phyloP scores from a whole-genome alignment of 768 basidiomycete species.

The Galerina marginata region DNA sequence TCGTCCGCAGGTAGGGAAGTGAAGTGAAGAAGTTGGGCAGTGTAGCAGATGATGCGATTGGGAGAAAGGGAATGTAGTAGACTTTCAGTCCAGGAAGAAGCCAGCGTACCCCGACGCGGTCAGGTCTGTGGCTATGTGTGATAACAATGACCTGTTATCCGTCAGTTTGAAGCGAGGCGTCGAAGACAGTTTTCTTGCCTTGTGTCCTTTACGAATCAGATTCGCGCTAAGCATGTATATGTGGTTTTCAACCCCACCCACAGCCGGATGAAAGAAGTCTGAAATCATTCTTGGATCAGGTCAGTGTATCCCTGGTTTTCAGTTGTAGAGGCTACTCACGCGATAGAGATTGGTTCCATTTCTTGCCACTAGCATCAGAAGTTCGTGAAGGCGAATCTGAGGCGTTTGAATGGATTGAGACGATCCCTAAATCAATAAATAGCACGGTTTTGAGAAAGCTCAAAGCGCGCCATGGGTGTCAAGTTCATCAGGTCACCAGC shows the following conservation, averaged over 20 bases:
- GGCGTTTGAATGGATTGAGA: neutral
- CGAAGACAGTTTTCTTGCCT: conserved; percentile 48
- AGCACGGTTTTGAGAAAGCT: too few relatives aligned
- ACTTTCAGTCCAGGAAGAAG: conserved; percentile 87
- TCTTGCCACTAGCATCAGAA: conserved; percentile 9
- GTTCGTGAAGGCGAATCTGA: neutral
- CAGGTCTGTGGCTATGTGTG: conserved; percentile 88
- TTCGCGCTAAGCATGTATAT: conserved; percentile 91
- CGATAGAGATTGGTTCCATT: conserved; percentile 33
- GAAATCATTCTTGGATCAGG: conserved; percentile 76
- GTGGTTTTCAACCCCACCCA: conserved; percentile 96
- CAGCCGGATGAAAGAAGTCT: conserved; percentile 94
- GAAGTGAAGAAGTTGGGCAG: conserved; percentile 94
- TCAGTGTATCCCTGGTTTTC: neutral
- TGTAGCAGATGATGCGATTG: conserved; percentile 91
- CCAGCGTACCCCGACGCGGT: conserved; percentile 90
- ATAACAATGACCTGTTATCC: conserved; percentile 83
- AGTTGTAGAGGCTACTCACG: conserved; percentile 16
- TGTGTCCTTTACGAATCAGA: conserved; percentile 84
- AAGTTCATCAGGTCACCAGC: too few relatives aligned
- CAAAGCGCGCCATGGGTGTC: too few relatives aligned
- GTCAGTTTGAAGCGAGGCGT: conserved; percentile 3
- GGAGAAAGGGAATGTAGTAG: conserved; percentile 90
- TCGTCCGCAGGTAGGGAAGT: conserved; percentile 89
- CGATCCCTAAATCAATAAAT: too few relatives aligned